Percentiles rank a stretch among this genome's conserved stretches.
These are phyloP conservation scores for Cornus controversa DNA, from an alignment of 148 eudicot genomes.

Conservation along the genomic window DNA sequence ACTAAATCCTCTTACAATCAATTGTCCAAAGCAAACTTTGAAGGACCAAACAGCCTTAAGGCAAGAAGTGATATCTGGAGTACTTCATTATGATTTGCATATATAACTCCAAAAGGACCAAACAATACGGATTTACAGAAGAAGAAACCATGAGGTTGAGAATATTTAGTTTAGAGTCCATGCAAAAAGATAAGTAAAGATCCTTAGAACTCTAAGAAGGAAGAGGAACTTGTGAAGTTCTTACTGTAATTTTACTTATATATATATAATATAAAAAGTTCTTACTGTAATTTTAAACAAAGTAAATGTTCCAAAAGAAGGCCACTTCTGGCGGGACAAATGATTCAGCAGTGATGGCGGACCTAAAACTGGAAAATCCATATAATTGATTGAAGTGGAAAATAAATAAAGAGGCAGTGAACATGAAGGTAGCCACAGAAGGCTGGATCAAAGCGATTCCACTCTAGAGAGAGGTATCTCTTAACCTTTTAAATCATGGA, in stretches of 20 bases:
- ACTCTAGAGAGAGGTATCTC: too few species aligned
- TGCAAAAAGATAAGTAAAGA: background rate
- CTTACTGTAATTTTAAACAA: background rate
- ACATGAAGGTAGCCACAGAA: too few species aligned
- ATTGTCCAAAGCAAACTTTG: background rate
- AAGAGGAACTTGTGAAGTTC: background rate
- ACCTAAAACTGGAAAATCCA: too few species aligned
- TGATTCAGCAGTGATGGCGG: background rate
- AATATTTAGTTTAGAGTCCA: background rate
- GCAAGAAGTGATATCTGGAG: background rate
- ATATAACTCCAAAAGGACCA: background rate
- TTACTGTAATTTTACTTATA: too few species aligned
- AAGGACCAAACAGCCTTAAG: background rate
- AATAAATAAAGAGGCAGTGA: too few species aligned
- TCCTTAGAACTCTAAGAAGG: background rate
- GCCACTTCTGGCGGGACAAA: background rate
- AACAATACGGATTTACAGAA: background rate
- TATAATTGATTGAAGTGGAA: too few species aligned
- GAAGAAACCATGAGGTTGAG: background rate
- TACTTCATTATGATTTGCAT: too few species aligned
- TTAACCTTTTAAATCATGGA: too few species aligned
- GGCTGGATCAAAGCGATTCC: too few species aligned
- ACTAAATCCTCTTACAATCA: background rate
- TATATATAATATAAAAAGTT: too few species aligned
- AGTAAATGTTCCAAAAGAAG: background rate